Evolutionary conservation across 75 land plant species (phyloP), one percentile per base, ranked within the genome.

Genomic region (Pinus taeda): DNA sequence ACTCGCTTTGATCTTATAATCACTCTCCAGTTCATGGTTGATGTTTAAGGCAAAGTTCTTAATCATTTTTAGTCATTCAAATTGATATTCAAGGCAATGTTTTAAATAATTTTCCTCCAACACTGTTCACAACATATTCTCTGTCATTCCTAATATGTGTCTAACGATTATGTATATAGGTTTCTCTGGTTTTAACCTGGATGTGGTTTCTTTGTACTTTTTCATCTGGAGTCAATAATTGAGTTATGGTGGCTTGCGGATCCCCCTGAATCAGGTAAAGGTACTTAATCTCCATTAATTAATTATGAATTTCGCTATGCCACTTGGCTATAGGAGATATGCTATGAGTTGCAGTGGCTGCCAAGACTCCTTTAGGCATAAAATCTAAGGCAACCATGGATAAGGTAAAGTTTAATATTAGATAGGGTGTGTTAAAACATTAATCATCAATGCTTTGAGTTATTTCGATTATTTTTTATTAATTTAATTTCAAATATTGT

Each of bases 201-300:
- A 3, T 24, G 30, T 11, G 14, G 3, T 29, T 62, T 8, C 30
- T 24, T 62, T 24, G 11, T 13, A 12, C 65, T 62, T 7, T 26
- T 26, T 37, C 33, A 49, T 69, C 42, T 39, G 22, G 71, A 49
- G 12, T 49, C 12, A 49, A 49, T 69, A 21, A 59, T 20, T 59
- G 18, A 59, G 60, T n/a, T 29, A 18, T 45, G 64, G 6, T 79
- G 59, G 11, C 65, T 76, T 55, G 42, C 81, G 90, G 95, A 94
- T 63, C 98, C 98, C 29, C 98, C 96, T 22, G 96, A 96, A 67
- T 93, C 90, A n/a, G 98, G 96, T 61, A 95, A 95, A 77, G 98
- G 96, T 60, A 95, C 98, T 20, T 94, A 95, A 70, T 95, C 98
- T 21, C 96, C 98, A 20, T 76, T 95, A 37, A 83, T 95, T 58